Percentiles rank a stretch among this genome's conserved stretches.
Conservation (phyloP, 768 basidiomycete species). For the Mycena galopus region DNA sequence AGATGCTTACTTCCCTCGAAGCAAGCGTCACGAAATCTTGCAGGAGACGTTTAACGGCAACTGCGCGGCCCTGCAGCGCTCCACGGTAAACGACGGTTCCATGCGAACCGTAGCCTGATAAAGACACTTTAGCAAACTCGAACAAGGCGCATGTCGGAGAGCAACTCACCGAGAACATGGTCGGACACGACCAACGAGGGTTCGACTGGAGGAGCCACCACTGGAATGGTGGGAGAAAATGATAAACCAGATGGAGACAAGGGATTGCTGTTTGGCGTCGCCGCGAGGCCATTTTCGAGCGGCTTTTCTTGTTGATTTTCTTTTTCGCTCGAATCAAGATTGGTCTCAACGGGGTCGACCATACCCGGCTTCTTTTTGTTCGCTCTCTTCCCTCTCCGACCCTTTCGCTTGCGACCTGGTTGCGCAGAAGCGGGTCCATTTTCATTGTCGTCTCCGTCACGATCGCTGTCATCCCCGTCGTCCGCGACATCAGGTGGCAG, state of each 20-base stretch:
- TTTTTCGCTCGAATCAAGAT: conserved; percentile 54
- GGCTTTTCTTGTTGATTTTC: conserved; percentile 50
- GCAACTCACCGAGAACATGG: conserved; percentile 75
- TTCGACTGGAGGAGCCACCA: conserved; percentile 42
- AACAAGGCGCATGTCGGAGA: neutral
- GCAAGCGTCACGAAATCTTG: conserved; percentile 97
- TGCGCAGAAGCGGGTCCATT: conserved; percentile 54
- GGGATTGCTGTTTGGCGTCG: conserved; percentile 32
- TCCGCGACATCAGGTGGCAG: conserved; percentile 44
- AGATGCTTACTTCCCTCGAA: conserved; percentile 90
- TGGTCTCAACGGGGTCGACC: conserved; percentile 49
- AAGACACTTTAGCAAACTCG: conserved; percentile 19
- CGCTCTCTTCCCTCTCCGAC: conserved; percentile 64
- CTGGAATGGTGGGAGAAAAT: conserved; percentile 42
- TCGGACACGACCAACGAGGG: conserved; percentile 81
- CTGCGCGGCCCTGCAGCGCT: conserved; percentile 95
- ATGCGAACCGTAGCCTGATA: conserved; percentile 91
- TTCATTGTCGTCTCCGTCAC: conserved; percentile 56
- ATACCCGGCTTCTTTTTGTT: conserved; percentile 65
- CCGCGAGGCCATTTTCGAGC: conserved; percentile 41
- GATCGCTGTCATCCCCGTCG: conserved; percentile 73
- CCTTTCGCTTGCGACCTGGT: conserved; percentile 59
- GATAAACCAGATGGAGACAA: conserved; percentile 36
- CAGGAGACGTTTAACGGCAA: conserved; percentile 97
- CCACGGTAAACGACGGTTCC: conserved; percentile 97